Evolutionary conservation across 805 yeast genomes (phyloP), one percentile per base, ranked within the genome.

Genomic region (Zygosaccharomyces kombuchaensis): DNA sequence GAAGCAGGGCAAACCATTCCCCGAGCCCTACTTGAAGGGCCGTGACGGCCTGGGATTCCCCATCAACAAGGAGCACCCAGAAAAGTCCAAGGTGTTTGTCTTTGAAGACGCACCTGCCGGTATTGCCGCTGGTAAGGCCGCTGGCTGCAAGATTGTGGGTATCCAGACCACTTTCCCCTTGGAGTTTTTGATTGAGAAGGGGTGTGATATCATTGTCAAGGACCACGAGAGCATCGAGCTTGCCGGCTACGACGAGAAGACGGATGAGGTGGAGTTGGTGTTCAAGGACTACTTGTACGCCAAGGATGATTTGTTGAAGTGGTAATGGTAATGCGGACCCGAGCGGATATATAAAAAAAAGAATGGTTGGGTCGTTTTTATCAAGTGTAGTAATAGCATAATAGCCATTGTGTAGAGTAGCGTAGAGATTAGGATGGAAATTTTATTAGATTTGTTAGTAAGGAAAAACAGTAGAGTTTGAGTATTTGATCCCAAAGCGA

Each of bases 31-130:
- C 72, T 71, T 76, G 53, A 63, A 70, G 60, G 87, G 87, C 50
- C 66, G 71, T 57, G 59, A 63, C 56, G 67, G 60, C 46, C 60
- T 66, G 46, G 70, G 71, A 19, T 68, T 47, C 59, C 69, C 68
- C 55, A 55, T 61, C 48, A 63, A 62, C 57, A 58, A 62, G 52
- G 53, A 63, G 50, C 64, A 65, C 47, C 70, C 70, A 41, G 57
- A 67, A 13, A 51, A 60, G 34, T 67, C 71, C 45, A 72, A 68
- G 56, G 71, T 71, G 25, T 81, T 86, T 35, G 89, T 84, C 41
- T 87, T 87, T 60, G 96, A 87, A 70, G 96, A 87, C 63, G 95
- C 95, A 37, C 91, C 89, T 48, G 90, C 93, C 40, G 95, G 96
- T 62, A 80, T 86, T 52, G 69, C 77, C 57, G 91, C 95, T 32